Base-by-base conservation (phyloP, 805 yeast species). In the Saccharomycopsis malanga region DNA sequence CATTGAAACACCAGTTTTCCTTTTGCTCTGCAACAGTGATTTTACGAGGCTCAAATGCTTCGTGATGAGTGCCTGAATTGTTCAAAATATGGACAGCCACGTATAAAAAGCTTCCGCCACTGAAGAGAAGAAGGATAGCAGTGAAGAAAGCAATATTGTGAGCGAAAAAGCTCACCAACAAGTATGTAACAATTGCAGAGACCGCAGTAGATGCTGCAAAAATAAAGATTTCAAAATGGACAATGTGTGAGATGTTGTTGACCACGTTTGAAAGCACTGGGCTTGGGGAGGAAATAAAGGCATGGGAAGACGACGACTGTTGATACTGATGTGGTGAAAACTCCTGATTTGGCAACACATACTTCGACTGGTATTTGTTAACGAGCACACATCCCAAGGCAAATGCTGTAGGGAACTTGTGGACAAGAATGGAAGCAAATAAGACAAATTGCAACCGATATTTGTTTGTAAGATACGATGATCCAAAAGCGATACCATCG, bases 391-490 rank as follows among this genome's bases (percentile, higher is more conserved):
- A 70, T 3, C 76, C 61, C 36, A 84, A 67, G 35, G 88, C 83
- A 59, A 84, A 80, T 4, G 87, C 71, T 0, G 91, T 81, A 0
- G 93, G 93, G 4, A 83, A 66, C 60, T 84, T 84, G 66, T 84
- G 93, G 27, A 81, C 57, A 50, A 83, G 68, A 24, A 84, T 74
- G 10, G 86, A 80, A 10, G 79, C 43, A 40, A 81, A 73, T 43
- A 84, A 76, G 34, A 78, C 54, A 40, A 67, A 32, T 49, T 64
- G 69, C 32, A 72, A 61, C 4, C 68, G 60, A 6, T 62, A 56
- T 47, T 64, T 64, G 18, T 66, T 56, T 9, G 73, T 49, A 21
- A 71, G 61, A 42, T 71, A 68, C 1, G 83, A 70, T 0, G 87
- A 74, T 0, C 88, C 87, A 30, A 84, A 64, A 0, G 87, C 81